Conservation (phyloP, 768 basidiomycete species). For the Boletus edulis region DNA sequence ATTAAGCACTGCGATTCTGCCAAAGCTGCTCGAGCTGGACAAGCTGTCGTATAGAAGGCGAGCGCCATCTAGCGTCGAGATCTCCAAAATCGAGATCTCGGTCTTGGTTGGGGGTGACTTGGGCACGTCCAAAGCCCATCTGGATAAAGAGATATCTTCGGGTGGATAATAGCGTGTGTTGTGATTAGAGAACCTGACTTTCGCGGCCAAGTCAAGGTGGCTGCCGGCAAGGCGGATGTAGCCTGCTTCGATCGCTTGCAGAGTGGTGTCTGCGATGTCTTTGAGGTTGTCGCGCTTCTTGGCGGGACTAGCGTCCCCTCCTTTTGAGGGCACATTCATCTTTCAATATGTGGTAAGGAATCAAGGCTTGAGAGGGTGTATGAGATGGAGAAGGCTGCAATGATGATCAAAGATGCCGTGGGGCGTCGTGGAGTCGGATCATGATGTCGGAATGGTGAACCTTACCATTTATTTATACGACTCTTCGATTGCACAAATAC, state of each 20-base stretch:
- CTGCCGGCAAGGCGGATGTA: conserved; percentile 32
- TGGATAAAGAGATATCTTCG: conserved; percentile 41
- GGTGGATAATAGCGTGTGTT: conserved; percentile 55
- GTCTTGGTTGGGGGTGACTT: conserved; percentile 13
- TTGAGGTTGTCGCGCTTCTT: conserved; percentile 20
- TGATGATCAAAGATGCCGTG: too few relatives aligned
- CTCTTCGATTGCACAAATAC: too few relatives aligned
- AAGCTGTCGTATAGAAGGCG: conserved; percentile 34
- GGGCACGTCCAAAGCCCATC: conserved; percentile 38
- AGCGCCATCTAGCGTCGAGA: conserved; percentile 63
- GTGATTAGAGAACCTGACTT: conserved; percentile 33
- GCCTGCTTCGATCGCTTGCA: conserved; percentile 48
- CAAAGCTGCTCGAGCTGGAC: conserved; percentile 10
- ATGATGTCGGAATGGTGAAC: too few relatives aligned
- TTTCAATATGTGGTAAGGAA: too few relatives aligned
- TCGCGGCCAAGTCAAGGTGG: conserved; percentile 34
- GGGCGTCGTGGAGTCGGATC: too few relatives aligned
- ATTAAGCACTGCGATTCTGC: conserved; percentile 62
- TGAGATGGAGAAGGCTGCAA: not conserved
- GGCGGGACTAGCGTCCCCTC: not conserved
- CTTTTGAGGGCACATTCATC: not conserved
- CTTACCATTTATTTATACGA: too few relatives aligned
- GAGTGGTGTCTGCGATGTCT: conserved; percentile 50
- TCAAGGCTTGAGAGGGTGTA: too few relatives aligned
- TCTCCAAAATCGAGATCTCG: conserved; percentile 52